phyloP scores from a whole-genome alignment of 345 rosid species.

The Hypericum androsaemum region DNA sequence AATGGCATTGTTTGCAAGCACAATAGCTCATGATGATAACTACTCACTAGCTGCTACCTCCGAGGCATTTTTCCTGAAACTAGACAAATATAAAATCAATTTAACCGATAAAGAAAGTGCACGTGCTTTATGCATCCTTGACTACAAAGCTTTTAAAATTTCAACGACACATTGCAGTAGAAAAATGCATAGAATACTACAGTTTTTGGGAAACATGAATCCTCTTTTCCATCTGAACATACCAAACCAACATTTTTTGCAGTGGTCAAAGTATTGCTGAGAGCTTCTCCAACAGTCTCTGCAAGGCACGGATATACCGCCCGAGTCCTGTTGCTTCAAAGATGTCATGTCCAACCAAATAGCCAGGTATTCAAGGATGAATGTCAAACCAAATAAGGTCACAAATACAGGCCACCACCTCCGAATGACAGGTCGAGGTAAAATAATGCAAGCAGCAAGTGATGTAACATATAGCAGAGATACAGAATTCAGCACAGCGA shows the following conservation, averaged over 20 bases:
- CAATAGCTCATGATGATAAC: no score
- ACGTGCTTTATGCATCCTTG: no score
- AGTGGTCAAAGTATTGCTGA: conserved; percentile 19
- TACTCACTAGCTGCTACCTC: no score
- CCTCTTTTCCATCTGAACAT: not conserved
- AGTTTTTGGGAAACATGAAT: no score
- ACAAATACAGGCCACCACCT: conserved; percentile 35
- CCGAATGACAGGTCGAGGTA: conserved; percentile 17
- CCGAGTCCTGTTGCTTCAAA: conserved; percentile 8
- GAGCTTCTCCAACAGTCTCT: conserved; percentile 40
- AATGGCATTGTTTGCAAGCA: no score
- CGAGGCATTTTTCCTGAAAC: no score
- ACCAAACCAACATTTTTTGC: conserved; percentile 44
- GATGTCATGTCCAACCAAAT: conserved; percentile 22
- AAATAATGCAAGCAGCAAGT: conserved; percentile 33
- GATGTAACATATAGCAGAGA: conserved; percentile 33
- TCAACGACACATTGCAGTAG: no score
- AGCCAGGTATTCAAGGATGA: conserved; percentile 32
- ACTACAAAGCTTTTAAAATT: no score
- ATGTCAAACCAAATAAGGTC: conserved; percentile 25
- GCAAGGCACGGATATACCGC: conserved; percentile 19
- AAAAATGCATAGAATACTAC: no score
- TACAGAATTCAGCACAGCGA: conserved; percentile 34
- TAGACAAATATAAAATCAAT: no score
- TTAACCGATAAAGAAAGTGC: no score